phyloP scores from a whole-genome alignment of 768 basidiomycete species.

The Fistulinella prunicolor region DNA sequence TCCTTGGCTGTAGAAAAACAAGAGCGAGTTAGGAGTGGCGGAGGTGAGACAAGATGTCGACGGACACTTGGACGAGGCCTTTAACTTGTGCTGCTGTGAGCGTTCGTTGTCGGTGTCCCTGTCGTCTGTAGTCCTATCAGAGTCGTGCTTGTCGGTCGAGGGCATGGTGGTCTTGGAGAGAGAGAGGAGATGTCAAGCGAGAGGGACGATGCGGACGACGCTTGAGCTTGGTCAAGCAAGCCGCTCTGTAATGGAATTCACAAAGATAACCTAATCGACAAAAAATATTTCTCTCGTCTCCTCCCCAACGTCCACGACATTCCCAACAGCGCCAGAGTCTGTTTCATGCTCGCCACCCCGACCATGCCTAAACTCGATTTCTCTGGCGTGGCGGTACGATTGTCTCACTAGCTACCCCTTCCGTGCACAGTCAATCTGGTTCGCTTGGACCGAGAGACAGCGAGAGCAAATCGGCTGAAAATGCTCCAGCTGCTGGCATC shows the following conservation, averaged over 20 bases:
- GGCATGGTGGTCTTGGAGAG: constrained; percentile 9
- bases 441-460: too few species aligned
- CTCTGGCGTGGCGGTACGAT: too few species aligned
- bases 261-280: constrained; percentile 1
- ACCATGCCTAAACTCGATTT: too few species aligned
- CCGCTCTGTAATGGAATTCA: neutral
- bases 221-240: neutral
- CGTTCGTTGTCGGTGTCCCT: constrained; percentile 25
- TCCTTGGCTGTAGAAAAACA: constrained; percentile 60
- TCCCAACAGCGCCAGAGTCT: neutral
- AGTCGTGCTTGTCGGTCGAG: constrained; percentile 21
- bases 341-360: too few species aligned
- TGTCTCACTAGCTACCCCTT: too few species aligned
- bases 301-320: too few species aligned
- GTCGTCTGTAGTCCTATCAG: constrained; percentile 15
- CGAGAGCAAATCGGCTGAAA: too few species aligned
- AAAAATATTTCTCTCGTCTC: neutral
- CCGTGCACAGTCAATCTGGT: too few species aligned
- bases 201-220: too few species aligned
- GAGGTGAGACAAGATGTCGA: neutral
- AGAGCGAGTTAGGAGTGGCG: neutral
- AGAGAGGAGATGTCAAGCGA: neutral
- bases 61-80: constrained; percentile 33
- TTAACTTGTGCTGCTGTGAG: constrained; percentile 17
- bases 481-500: too few species aligned